Evolutionary conservation across 805 yeast genomes (phyloP).

Genomic region (Sungouiozyma ichnusensis): DNA sequence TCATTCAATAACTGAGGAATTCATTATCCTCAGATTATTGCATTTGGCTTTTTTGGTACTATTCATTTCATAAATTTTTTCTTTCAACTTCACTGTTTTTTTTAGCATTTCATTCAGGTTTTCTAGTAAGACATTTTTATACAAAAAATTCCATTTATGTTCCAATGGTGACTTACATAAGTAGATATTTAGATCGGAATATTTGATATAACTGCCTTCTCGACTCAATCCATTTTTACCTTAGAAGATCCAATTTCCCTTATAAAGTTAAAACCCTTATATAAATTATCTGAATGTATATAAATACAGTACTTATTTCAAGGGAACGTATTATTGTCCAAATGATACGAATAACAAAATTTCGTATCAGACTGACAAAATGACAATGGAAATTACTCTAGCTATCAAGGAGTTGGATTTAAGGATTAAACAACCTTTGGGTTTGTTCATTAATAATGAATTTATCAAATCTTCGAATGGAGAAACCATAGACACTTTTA

Average conservation of each 20-base stretch:
- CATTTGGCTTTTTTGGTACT: background rate
- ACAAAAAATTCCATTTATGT: too few relatives aligned
- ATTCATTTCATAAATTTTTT: background rate
- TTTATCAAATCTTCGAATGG: conserved; percentile 33
- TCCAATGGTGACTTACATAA: too few relatives aligned
- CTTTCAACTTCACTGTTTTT: background rate
- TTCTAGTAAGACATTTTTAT: too few relatives aligned
- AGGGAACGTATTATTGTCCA: too few relatives aligned
- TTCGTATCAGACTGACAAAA: background rate
- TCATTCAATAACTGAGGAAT: background rate
- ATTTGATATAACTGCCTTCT: conserved; percentile 9
- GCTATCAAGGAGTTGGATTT: conserved; percentile 9
- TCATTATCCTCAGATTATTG: background rate
- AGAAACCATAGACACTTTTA: conserved; percentile 33
- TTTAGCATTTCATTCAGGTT: background rate
- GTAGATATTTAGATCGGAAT: background rate
- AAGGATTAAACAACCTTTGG: conserved; percentile 46
- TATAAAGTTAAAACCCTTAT: background rate
- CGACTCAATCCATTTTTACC: too few relatives aligned
- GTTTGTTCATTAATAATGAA: conserved; percentile 50
- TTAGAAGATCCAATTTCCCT: too few relatives aligned
- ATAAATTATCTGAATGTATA: too few relatives aligned
- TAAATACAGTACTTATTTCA: too few relatives aligned
- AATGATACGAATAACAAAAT: too few relatives aligned
- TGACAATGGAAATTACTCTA: background rate